Conservation (phyloP, 306 rosid species). For the Albizia julibrissin region DNA sequence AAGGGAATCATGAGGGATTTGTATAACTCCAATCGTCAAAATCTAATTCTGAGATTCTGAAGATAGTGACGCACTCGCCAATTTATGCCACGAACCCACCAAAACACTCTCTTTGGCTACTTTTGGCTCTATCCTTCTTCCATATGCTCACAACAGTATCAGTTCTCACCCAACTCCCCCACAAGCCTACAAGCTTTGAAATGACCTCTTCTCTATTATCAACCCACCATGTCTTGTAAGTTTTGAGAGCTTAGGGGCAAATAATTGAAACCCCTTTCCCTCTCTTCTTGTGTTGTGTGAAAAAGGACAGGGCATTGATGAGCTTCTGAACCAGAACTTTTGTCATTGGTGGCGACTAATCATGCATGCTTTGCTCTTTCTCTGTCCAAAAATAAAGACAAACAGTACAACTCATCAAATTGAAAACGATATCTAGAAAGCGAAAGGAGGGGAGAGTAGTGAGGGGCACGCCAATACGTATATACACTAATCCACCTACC, state of each 20-base stretch:
- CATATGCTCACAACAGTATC: background rate
- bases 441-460: background rate
- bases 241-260: background rate
- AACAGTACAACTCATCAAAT: background rate
- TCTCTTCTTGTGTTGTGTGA: background rate
- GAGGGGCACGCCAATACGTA: background rate
- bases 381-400: background rate
- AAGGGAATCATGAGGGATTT: conserved; percentile 31
- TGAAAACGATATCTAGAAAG: background rate
- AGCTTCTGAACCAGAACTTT: background rate
- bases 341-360: background rate
- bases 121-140: background rate
- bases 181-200: background rate
- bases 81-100: conserved; percentile 32
- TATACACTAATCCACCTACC: background rate
- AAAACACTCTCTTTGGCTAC: background rate
- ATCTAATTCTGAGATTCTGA: background rate
- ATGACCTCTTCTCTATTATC: background rate
- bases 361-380: background rate
- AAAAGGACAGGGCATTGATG: background rate
- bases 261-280: background rate
- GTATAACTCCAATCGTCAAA: conserved; percentile 33
- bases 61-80: conserved; percentile 4
- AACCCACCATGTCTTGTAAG: background rate
- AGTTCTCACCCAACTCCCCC: background rate